Percentiles rank a stretch among this genome's conserved stretches.
These are phyloP conservation scores for Blastobotrys peoriensis DNA, from an alignment of 805 yeast species.

Conservation along the genomic window DNA sequence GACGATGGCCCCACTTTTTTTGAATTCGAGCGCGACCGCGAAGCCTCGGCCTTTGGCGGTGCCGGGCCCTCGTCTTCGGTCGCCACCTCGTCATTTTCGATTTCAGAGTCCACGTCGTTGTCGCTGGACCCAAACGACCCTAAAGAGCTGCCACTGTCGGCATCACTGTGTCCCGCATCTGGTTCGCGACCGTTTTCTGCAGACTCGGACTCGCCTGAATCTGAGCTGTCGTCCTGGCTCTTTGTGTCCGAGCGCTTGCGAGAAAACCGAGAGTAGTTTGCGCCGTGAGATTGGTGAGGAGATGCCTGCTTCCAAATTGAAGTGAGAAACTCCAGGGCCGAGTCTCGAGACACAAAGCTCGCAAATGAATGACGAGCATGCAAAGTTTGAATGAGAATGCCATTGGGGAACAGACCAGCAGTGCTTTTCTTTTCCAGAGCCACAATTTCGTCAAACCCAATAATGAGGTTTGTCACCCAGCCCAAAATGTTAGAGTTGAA, in stretches of 20 bases:
- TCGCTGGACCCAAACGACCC: constrained; percentile 6
- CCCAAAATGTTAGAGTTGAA: constrained; percentile 85
- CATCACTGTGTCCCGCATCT: too few species aligned
- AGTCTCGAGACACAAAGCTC: constrained; percentile 76
- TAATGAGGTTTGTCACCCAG: constrained; percentile 77
- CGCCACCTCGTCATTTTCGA: constrained; percentile 19
- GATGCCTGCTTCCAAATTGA: constrained; percentile 53
- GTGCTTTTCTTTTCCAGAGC: constrained; percentile 76
- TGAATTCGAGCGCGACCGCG: too few species aligned
- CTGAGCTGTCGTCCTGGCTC: constrained; percentile 17
- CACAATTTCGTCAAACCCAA: constrained; percentile 65
- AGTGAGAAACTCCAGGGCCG: constrained; percentile 63
- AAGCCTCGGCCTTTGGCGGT: too few species aligned
- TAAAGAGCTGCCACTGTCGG: constrained; percentile 1
- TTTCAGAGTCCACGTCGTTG: constrained; percentile 14
- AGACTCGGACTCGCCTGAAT: not conserved
- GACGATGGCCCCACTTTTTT: too few species aligned
- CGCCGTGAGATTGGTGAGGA: constrained; percentile 27
- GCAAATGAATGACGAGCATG: constrained; percentile 73
- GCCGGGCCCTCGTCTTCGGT: too few species aligned
- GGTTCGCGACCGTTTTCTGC: not conserved
- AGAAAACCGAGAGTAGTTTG: constrained; percentile 6
- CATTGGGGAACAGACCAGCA: constrained; percentile 88
- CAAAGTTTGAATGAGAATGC: constrained; percentile 63
- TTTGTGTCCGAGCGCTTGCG: constrained; percentile 3